Evolutionary conservation across 2,329 filamentous ascomycete genomes (phyloP).

Genomic region (Epichloe baconii): DNA sequence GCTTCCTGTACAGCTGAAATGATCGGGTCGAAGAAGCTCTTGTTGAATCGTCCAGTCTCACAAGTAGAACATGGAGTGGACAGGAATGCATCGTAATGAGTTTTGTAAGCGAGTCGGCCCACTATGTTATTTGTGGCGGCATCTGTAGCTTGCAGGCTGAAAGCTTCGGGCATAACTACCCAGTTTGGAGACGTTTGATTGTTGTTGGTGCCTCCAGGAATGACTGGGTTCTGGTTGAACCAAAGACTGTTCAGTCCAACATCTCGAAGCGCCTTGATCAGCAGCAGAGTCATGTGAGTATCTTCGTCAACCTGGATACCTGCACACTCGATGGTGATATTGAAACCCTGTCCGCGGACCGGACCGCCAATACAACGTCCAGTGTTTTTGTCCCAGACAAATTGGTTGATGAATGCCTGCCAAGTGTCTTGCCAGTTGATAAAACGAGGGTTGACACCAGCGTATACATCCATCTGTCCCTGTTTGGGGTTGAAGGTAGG

Average conservation of each 20-base stretch:
- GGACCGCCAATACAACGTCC: slow-evolving; percentile 21
- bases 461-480: slow-evolving; percentile 19
- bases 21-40: slow-evolving; percentile 24
- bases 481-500: slow-evolving; percentile 18
- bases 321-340: slow-evolving; percentile 23
- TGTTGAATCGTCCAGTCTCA: slow-evolving; percentile 22
- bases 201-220: slow-evolving; percentile 19
- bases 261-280: slow-evolving; percentile 26
- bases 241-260: slow-evolving; percentile 25
- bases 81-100: slow-evolving; percentile 25
- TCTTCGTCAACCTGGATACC: slow-evolving; percentile 25
- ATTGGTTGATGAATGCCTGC: slow-evolving; percentile 26
- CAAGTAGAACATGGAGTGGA: slow-evolving; percentile 23
- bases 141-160: slow-evolving; percentile 22
- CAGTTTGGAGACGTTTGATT: slow-evolving; percentile 18
- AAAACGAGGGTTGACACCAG: slow-evolving; percentile 24
- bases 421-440: slow-evolving; percentile 27
- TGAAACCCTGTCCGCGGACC: slow-evolving; percentile 22
- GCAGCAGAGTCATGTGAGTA: slow-evolving; percentile 25
- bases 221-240: slow-evolving; percentile 26
- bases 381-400: slow-evolving; percentile 25
- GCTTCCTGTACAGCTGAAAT: slow-evolving; percentile 24
- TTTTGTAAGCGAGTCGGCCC: slow-evolving; percentile 24
- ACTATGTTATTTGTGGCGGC: slow-evolving; percentile 19
- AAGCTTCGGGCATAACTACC: slow-evolving; percentile 27